Conservation (phyloP, 768 basidiomycete species). For the Saitozyma sp. region DNA sequence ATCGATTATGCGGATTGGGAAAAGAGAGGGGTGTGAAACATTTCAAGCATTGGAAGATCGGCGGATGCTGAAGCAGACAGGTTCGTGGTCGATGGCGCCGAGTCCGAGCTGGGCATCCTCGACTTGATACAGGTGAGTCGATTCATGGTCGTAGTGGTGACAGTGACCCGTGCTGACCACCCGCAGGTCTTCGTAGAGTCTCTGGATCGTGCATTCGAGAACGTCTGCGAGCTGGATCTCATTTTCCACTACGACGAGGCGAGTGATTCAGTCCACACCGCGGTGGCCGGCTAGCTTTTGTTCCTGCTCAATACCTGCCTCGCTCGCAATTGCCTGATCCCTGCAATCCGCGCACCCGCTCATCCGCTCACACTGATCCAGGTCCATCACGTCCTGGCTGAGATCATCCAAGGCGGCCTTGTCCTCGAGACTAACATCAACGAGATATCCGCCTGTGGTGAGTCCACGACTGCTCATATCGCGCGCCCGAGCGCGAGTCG, state of each 20-base stretch:
- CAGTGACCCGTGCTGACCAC: neutral
- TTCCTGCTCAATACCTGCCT: neutral
- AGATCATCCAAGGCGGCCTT: conserved; percentile 93
- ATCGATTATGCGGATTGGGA: too few species aligned
- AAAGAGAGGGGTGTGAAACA: too few species aligned
- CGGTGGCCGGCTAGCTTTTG: neutral
- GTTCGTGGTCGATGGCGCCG: conserved; percentile 92
- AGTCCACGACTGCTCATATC: conserved; percentile 1
- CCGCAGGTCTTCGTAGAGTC: conserved; percentile 92
- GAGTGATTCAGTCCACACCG: conserved; percentile 19
- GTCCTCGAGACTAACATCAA: conserved; percentile 77
- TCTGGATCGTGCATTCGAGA: conserved; percentile 92
- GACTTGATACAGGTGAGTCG: conserved; percentile 87
- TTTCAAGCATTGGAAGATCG: too few species aligned
- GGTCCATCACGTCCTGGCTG: conserved; percentile 94
- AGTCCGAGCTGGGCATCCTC: conserved; percentile 93
- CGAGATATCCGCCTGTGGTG: conserved; percentile 49
- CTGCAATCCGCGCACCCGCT: too few species aligned
- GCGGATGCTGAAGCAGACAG: conserved; percentile 22
- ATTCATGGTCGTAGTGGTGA: neutral
- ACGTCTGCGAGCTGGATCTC: conserved; percentile 95
- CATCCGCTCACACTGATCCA: conserved; percentile 42
- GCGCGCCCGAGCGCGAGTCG: too few species aligned
- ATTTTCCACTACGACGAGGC: conserved; percentile 99
- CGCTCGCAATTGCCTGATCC: too few species aligned